Evolutionary conservation across 768 basidiomycete genomes (phyloP).

Genomic region (Rubroboletus satanas): DNA sequence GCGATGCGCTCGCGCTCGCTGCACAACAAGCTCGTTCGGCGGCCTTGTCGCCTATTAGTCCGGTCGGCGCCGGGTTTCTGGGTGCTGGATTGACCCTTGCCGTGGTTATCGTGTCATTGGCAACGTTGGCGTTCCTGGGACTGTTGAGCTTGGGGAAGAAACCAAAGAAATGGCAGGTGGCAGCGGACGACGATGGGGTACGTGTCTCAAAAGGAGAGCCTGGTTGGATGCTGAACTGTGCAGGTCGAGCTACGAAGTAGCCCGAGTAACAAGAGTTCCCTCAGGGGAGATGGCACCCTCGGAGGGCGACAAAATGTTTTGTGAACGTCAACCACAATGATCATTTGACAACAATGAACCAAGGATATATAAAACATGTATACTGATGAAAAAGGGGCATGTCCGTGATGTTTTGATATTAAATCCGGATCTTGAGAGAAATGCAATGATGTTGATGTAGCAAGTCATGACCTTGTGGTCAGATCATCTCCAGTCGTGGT

Average conservation of each 20-base stretch:
- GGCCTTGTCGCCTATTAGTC: slow-evolving; percentile 38
- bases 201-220: not conserved
- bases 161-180: not conserved
- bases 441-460: slow-evolving; percentile 17
- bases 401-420: slow-evolving; percentile 21
- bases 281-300: not conserved
- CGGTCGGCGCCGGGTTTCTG: slow-evolving; percentile 64
- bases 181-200: slow-evolving; percentile 16
- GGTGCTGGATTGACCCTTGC: slow-evolving; percentile 55
- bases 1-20: slow-evolving; percentile 42
- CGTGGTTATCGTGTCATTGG: slow-evolving; percentile 37
- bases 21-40: slow-evolving; percentile 30
- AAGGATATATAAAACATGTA: slow-evolving; percentile 15
- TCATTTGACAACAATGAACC: not conserved
- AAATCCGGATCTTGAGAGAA: slow-evolving; percentile 18
- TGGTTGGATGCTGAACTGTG: not conserved
- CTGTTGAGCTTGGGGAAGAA: slow-evolving; percentile 26
- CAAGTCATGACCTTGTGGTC: not conserved
- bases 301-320: not conserved
- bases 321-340: slow-evolving; percentile 2
- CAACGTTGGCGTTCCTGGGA: slow-evolving; percentile 41
- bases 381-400: slow-evolving; percentile 6
- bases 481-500: slow-evolving; percentile 33
- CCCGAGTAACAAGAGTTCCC: slow-evolving; percentile 9
- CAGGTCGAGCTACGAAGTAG: slow-evolving; percentile 24